These are phyloP conservation scores for Penicillium hordei DNA, from an alignment of 2,329 filamentous ascomycete species.

Conservation along the genomic window DNA sequence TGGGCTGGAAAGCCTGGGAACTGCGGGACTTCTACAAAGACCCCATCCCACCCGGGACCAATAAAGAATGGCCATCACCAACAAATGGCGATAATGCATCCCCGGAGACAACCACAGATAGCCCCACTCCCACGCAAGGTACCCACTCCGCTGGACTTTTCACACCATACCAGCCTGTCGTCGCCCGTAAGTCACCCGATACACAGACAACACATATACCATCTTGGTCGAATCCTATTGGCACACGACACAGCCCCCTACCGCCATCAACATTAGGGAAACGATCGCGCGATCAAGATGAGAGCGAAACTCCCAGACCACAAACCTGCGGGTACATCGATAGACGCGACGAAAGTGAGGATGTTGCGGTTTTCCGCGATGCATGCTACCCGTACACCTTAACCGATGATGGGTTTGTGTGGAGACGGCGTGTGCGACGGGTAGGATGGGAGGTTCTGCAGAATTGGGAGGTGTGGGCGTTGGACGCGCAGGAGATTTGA, in stretches of 20 bases:
- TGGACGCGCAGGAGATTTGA: conserved; percentile 42
- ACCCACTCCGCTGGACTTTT: neutral
- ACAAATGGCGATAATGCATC: conserved; percentile 9
- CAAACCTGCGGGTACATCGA: neutral
- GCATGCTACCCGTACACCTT: conserved; percentile 14
- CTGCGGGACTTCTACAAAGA: conserved; percentile 39
- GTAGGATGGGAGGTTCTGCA: conserved; percentile 44
- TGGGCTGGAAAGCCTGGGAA: conserved; percentile 43
- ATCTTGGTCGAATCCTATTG: neutral
- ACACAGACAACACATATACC: neutral
- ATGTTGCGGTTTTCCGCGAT: no score
- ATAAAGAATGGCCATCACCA: conserved; percentile 17
- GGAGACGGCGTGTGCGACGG: conserved; percentile 36
- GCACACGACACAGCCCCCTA: neutral
- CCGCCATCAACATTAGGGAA: conserved; percentile 30
- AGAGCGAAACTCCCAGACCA: neutral
- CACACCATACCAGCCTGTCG: neutral
- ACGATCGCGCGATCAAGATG: conserved; percentile 22
- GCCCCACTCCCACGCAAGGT: neutral
- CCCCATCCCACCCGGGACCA: conserved; percentile 16
- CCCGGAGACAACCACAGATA: neutral
- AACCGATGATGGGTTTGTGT: conserved; percentile 26
- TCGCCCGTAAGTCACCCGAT: neutral
- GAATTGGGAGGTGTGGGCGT: conserved; percentile 46
- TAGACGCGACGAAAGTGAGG: neutral